Base-by-base conservation (phyloP, 768 basidiomycete species). In the Pleurotus salmoneostramineus region DNA sequence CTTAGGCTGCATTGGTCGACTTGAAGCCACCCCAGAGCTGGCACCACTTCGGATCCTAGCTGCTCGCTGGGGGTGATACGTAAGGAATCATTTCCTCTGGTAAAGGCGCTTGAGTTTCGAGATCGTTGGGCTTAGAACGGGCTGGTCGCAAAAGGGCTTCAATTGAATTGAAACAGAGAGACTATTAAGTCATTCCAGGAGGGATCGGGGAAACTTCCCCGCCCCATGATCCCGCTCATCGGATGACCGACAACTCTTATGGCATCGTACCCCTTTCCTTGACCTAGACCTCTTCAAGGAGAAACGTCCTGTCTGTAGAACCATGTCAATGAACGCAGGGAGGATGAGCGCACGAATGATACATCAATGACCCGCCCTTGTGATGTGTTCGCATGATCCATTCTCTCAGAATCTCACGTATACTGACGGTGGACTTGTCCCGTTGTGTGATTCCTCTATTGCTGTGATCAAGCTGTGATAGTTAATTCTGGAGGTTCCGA, bases 381-480 rank as follows among this genome's bases (percentile, higher is more conserved):
- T 42, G n/a, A 8, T 42, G 40, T 42, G 44, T 17, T 1, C 44
- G 12, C 44, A 17, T 45, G 44, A 45, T 17, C 15, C 17, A 11
- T 45, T 45, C 17, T 45, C 48, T 17, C 40, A 32, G 52, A 40
- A 27, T 33, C 34, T 31, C 21, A 27, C 21, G 21, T 27, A 27
- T 27, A 27, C 21, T 27, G 37, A 43, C 52, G 52, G 52, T 31
- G 40, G 15, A 55, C 52, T 43, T 55, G 40, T 55, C 52, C 52
- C 52, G 52, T 37, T 55, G 52, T 51, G 50, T 35, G 50, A 51
- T 50, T 31, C 37, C n/a, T 40, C 37, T 40, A 40, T 40, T 40
- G 8, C 31, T 37, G 14, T 35, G n/a, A 12, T 35, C 3, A 10
- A 2, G 8, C 31, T 37, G 14, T 35, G n/a, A 12, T 35, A 12